Evolutionary conservation across 805 yeast species (phyloP), one percentile per base, ranked within the genome.

Genomic region (Kodamaea leandrae): DNA sequence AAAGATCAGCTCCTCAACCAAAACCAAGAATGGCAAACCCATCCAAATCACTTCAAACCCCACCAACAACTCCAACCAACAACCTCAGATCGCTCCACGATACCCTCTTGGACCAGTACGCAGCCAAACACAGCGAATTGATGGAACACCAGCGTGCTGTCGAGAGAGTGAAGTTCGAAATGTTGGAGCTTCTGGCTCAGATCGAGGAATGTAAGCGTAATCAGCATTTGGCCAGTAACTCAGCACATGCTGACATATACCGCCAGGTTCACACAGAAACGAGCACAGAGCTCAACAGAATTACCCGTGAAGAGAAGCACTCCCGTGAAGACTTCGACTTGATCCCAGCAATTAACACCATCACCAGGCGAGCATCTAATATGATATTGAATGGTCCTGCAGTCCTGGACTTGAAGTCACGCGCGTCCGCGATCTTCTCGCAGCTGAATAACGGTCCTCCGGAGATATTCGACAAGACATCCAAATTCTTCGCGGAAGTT

Each of bases 101-200:
- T 13, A 15, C 10, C 9, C 49, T 64, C n/a, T 38, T 61, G 6
- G 48, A 56, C 4, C 40, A 45, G 26, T 63, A 58, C 42, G 79
- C 84, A 0, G 51, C 71, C 2, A 80, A 80, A 51, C 82, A 79
- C 50, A 66, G 80, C 44, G 70, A 70, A 41, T 68, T 80, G 6
- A 46, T 68, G 13, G 82, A 78, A 36, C 53, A 76, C 42, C 74
- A 72, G 50, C 58, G 64, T n/a, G 65, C 66, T 24, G 53, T 68
- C 39, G 62, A 64, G 10, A 28, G 42, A 5, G 48, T 64, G 23
- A 61, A 64, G 44, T 52, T 55, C 19, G 67, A 67, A 47, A 55
- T 79, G n/a, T 52, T 61, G 12, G 57, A 55, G 26, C 55, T 60
- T 7, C 55, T 59, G 35, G 43, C 37, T 30, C 53, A 50, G 47